Conservation (phyloP, 805 yeast species). For the Teunomyces aglyptinius region DNA sequence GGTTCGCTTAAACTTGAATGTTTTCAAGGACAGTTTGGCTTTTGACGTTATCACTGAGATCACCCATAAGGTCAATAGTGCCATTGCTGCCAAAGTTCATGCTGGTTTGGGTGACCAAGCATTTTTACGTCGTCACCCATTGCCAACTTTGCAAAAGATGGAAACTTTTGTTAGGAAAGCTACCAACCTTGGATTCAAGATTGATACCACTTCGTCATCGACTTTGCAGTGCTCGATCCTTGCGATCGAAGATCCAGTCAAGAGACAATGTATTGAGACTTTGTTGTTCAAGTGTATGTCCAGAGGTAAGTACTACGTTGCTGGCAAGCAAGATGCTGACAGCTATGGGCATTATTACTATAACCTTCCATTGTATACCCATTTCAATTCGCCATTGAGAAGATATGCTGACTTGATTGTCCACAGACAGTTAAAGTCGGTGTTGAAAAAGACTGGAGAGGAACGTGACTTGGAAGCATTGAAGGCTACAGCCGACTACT, state of each 20-base stretch:
- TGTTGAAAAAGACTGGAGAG: conserved; percentile 44
- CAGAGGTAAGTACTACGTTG: conserved; percentile 83
- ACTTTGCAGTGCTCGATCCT: conserved; percentile 71
- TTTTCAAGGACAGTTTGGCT: conserved; percentile 60
- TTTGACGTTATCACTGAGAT: conserved; percentile 69
- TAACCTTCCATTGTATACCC: conserved; percentile 84
- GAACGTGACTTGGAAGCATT: conserved; percentile 60
- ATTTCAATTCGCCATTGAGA: conserved; percentile 88
- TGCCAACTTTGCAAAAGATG: conserved; percentile 78
- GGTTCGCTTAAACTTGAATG: conserved; percentile 67
- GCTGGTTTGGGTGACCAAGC: conserved; percentile 78
- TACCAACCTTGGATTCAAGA: conserved; percentile 57
- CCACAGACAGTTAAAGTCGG: conserved; percentile 82
- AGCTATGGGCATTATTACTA: conserved; percentile 75
- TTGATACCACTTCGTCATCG: conserved; percentile 74
- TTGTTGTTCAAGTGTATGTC: conserved; percentile 77
- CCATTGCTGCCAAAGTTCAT: conserved; percentile 78
- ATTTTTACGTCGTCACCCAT: conserved; percentile 80
- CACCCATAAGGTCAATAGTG: conserved; percentile 74
- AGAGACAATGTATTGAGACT: conserved; percentile 74
- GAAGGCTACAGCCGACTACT: conserved; percentile 83
- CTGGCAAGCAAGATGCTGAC: conserved; percentile 83
- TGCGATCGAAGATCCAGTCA: conserved; percentile 55
- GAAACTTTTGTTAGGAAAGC: conserved; percentile 76
- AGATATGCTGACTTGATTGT: conserved; percentile 91